A percentile compares a stretch with the other conserved stretches of the same genome.
Evolutionary conservation across 768 basidiomycete species (phyloP).

Genomic region (Rhizopogon vesiculosus): DNA sequence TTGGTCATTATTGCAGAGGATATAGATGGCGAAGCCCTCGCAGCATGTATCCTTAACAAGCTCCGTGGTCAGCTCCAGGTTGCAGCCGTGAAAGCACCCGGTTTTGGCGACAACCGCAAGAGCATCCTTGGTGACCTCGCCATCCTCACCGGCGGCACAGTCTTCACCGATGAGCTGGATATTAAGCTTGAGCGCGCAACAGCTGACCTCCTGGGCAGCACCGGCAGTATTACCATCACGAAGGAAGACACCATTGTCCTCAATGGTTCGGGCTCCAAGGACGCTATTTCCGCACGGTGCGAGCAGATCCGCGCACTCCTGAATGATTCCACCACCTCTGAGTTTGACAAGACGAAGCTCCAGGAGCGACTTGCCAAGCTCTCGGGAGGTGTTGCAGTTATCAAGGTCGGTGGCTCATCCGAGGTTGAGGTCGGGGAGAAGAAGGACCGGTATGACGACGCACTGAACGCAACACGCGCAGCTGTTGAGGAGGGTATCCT

Average conservation of each 20-base stretch:
- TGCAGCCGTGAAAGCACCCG: slow-evolving; percentile 92
- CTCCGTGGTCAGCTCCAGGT: slow-evolving; percentile 96
- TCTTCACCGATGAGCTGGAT: slow-evolving; percentile 95
- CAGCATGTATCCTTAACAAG: slow-evolving; percentile 98
- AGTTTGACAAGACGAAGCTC: slow-evolving; percentile 92
- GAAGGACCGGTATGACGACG: slow-evolving; percentile 98
- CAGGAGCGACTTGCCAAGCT: slow-evolving; percentile 98
- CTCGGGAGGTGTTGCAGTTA: slow-evolving; percentile 94
- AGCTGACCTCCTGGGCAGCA: slow-evolving; percentile 83
- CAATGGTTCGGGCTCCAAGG: slow-evolving; percentile 91
- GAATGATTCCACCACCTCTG: slow-evolving; percentile 78
- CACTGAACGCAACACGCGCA: slow-evolving; percentile 95
- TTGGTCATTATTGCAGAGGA: slow-evolving; percentile 97
- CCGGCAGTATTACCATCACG: slow-evolving; percentile 89
- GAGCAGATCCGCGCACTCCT: slow-evolving; percentile 91
- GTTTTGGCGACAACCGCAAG: slow-evolving; percentile 99
- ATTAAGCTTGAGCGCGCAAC: slow-evolving; percentile 95
- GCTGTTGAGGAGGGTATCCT: slow-evolving; percentile 99
- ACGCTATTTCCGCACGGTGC: slow-evolving; percentile 86
- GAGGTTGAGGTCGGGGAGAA: slow-evolving; percentile 99
- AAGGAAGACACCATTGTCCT: slow-evolving; percentile 98
- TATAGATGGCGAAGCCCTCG: slow-evolving; percentile 95
- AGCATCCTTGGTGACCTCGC: slow-evolving; percentile 95
- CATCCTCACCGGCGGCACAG: slow-evolving; percentile 95
- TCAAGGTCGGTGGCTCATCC: slow-evolving; percentile 90